A percentile compares a stretch with the other conserved stretches of the same genome.
These are phyloP conservation scores for Pinus albicaulis DNA, from an alignment of 75 land plant genomes.

Conservation along the genomic window DNA sequence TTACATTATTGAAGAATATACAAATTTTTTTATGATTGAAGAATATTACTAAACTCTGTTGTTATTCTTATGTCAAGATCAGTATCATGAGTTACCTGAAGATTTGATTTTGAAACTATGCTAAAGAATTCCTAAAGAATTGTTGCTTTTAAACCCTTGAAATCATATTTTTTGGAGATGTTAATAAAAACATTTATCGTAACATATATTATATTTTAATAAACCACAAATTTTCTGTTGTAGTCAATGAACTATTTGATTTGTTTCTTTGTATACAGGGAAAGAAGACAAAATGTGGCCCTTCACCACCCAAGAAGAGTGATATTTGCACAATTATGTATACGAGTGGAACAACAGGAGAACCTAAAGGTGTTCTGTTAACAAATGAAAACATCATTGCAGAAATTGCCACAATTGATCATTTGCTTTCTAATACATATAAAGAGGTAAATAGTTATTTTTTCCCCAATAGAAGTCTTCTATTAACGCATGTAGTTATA, in stretches of 20 bases:
- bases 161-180: no score
- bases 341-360: slow-evolving; percentile 99
- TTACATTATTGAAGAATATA: background rate
- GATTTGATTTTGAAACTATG: background rate
- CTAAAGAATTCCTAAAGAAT: no score
- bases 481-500: background rate
- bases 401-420: slow-evolving; percentile 42
- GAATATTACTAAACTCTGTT: background rate
- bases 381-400: slow-evolving; percentile 63
- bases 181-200: no score
- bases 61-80: background rate
- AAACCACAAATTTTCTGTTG: background rate
- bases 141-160: background rate
- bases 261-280: slow-evolving; percentile 38
- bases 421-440: slow-evolving; percentile 35
- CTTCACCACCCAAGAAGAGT: slow-evolving; percentile 52
- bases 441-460: slow-evolving; percentile 36
- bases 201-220: no score
- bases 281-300: slow-evolving; percentile 27
- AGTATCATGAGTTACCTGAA: background rate
- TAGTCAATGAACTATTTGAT: background rate
- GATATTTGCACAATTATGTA: slow-evolving; percentile 97
- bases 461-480: background rate
- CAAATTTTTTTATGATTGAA: background rate
- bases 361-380: slow-evolving; percentile 94